These are phyloP conservation scores for Trichoderma oligosporum DNA, from an alignment of 2,329 filamentous ascomycete genomes.

Conservation along the genomic window DNA sequence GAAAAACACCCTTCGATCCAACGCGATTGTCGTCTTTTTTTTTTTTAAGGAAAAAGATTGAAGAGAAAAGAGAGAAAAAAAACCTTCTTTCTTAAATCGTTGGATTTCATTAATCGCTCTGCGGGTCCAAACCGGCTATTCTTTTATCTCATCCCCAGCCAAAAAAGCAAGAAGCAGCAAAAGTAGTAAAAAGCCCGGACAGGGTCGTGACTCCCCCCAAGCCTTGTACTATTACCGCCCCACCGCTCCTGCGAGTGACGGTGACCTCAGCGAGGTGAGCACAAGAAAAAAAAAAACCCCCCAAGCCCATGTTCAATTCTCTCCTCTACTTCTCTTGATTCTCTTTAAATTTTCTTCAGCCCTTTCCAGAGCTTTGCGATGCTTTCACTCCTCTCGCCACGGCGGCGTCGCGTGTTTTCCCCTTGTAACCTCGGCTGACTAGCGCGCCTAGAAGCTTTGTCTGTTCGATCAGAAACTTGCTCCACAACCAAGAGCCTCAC, in stretches of 20 bases:
- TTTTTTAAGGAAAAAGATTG: not conserved
- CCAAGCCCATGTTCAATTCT: not conserved
- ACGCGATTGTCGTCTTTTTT: not conserved
- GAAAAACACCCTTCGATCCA: not conserved
- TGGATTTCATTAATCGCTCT: not conserved
- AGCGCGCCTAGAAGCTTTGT: slow-evolving; percentile 4
- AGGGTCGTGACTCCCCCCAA: slow-evolving; percentile 16
- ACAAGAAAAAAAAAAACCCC: not conserved
- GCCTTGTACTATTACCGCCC: slow-evolving; percentile 18
- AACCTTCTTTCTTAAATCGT: not conserved
- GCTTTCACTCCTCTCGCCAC: not conserved
- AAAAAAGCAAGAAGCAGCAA: slow-evolving; percentile 1
- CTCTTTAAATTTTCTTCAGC: slow-evolving; percentile 1
- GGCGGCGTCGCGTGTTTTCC: slow-evolving; percentile 13
- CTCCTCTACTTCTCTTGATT: not conserved
- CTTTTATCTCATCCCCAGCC: slow-evolving; percentile 10
- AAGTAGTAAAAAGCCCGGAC: slow-evolving; percentile 12
- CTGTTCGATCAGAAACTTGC: not conserved
- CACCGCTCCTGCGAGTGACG: slow-evolving; percentile 18
- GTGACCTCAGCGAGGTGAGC: slow-evolving; percentile 21
- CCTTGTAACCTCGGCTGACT: slow-evolving; percentile 11
- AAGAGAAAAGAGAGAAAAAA: not conserved
- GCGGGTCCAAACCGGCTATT: slow-evolving; percentile 16
- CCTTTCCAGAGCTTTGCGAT: slow-evolving; percentile 5
- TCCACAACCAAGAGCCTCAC: slow-evolving; percentile 11